Conservation (phyloP, 2,329 filamentous ascomycete genomes). For the Aspergillus jensenii region DNA sequence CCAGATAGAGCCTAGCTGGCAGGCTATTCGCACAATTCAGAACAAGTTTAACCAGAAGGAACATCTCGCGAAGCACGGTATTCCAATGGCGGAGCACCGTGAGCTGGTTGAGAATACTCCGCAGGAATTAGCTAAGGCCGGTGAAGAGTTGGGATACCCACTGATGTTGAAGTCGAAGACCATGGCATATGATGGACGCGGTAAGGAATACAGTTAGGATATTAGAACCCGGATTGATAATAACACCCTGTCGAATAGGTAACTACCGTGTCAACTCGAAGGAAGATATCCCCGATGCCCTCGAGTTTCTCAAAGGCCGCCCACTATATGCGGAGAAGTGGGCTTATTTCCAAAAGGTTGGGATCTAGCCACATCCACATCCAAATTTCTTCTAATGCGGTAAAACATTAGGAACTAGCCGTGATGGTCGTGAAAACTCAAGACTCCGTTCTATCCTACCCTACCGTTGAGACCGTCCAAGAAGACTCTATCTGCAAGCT, state of each 20-base stretch:
- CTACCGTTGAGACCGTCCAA: conserved; percentile 90
- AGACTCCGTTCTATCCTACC: conserved; percentile 72
- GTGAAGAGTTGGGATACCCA: conserved; percentile 69
- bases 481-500: conserved; percentile 95
- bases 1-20: conserved; percentile 76
- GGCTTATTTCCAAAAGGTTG: conserved; percentile 71
- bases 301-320: conserved; percentile 65
- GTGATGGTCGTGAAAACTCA: conserved; percentile 94
- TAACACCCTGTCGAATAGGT: conserved; percentile 41
- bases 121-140: conserved; percentile 63
- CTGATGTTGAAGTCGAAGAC: conserved; percentile 91
- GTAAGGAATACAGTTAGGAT: conserved; percentile 43
- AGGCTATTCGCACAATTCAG: conserved; percentile 83
- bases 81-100: conserved; percentile 72
- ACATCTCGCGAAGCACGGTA: conserved; percentile 65
- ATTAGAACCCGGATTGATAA: not conserved
- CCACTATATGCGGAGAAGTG: conserved; percentile 88
- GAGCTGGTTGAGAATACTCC: conserved; percentile 61
- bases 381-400: conserved; percentile 11
- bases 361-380: not conserved
- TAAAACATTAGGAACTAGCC: conserved; percentile 64
- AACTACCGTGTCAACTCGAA: conserved; percentile 65
- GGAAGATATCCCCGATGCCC: conserved; percentile 63
- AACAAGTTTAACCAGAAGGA: conserved; percentile 92
- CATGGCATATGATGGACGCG: conserved; percentile 88